These are phyloP conservation scores for Paecilomyces sp. DNA, from an alignment of 2,329 filamentous ascomycete genomes.

Conservation along the genomic window DNA sequence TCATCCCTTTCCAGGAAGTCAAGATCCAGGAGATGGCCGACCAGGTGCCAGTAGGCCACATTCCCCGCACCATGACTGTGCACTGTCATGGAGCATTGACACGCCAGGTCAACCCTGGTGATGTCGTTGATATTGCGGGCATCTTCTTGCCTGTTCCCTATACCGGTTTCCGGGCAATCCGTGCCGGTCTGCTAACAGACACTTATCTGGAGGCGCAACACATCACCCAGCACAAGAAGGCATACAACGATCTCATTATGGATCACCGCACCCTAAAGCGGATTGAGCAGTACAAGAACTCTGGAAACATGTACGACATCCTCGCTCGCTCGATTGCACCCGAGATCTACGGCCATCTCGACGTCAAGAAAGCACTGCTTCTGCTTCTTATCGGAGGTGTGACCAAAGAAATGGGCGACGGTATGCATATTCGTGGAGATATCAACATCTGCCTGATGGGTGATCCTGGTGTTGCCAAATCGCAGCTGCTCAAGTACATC, in stretches of 20 bases:
- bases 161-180: slow-evolving; percentile 97
- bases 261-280: slow-evolving; percentile 72
- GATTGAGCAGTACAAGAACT: slow-evolving; percentile 77
- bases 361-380: slow-evolving; percentile 97
- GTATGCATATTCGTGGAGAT: slow-evolving; percentile 97
- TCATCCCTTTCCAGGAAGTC: slow-evolving; percentile 94
- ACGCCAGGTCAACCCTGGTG: slow-evolving; percentile 82
- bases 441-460: slow-evolving; percentile 99
- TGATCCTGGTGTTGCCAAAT: slow-evolving; percentile 98
- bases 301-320: slow-evolving; percentile 91
- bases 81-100: slow-evolving; percentile 83
- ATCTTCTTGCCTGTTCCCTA: slow-evolving; percentile 97
- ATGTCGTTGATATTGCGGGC: slow-evolving; percentile 87
- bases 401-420: slow-evolving; percentile 92
- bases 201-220: slow-evolving; percentile 95
- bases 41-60: slow-evolving; percentile 96
- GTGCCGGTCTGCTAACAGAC: slow-evolving; percentile 90
- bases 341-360: slow-evolving; percentile 91
- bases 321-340: slow-evolving; percentile 93
- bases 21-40: slow-evolving; percentile 99
- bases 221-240: slow-evolving; percentile 94
- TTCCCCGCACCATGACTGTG: slow-evolving; percentile 82
- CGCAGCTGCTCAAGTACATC: slow-evolving; percentile 96
- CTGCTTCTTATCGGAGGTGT: slow-evolving; percentile 92
- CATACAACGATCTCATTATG: slow-evolving; percentile 85